Conservation (phyloP, 305 asterid genomes). For the Fraxinus latifolia region DNA sequence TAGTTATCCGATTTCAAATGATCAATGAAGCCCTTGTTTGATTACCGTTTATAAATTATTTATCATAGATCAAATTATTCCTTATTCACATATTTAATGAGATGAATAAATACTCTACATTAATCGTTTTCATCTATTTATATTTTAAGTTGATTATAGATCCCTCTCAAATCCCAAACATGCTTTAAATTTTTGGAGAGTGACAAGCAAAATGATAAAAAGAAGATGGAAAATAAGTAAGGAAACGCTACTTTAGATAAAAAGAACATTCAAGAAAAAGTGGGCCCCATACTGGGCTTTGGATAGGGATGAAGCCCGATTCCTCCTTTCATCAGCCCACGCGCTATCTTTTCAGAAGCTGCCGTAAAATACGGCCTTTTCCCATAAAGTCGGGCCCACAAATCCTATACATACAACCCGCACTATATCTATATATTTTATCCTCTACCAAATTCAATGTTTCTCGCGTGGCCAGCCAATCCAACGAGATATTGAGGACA, state of each 20-base stretch:
- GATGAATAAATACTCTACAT: no score
- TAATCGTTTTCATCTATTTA: no score
- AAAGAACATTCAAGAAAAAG: background rate
- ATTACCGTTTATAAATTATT: no score
- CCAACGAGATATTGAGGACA: background rate
- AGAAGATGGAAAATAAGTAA: no score
- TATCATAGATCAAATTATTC: no score
- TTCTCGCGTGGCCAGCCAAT: background rate
- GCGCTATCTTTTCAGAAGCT: constrained; percentile 29
- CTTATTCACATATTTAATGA: no score
- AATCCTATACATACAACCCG: background rate
- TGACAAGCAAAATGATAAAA: no score
- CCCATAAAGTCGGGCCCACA: constrained; percentile 51
- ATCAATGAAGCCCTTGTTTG: no score
- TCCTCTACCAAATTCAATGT: background rate
- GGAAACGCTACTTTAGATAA: background rate
- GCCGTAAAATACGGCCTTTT: constrained; percentile 33
- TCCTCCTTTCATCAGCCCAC: constrained; percentile 31
- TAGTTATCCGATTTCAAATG: no score
- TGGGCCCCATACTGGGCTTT: constrained; percentile 12
- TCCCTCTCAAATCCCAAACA: no score
- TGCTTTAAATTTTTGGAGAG: no score
- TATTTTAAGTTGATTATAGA: no score
- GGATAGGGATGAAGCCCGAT: constrained; percentile 46
- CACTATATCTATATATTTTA: background rate